Evolutionary conservation across 768 basidiomycete genomes (phyloP).

Genomic region (Tricholoma furcatifolium): DNA sequence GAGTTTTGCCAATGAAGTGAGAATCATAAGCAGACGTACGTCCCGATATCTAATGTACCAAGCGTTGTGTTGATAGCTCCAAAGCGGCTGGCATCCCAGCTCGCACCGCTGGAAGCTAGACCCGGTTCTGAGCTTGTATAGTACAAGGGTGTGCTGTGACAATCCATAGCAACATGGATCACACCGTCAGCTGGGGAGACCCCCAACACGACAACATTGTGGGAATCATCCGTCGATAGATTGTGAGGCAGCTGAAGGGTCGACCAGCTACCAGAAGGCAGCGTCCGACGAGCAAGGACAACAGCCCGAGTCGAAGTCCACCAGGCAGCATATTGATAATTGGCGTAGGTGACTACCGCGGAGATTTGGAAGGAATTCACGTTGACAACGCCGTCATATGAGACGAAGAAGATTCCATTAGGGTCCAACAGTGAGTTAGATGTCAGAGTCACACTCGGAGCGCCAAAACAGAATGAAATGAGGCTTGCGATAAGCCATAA

Average conservation of each 20-base stretch:
- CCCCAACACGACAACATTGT: conserved; percentile 44
- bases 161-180: conserved; percentile 48
- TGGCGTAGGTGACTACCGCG: conserved; percentile 36
- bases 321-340: conserved; percentile 45
- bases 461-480: conserved; percentile 24
- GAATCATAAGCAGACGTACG: conserved; percentile 27
- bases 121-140: conserved; percentile 42
- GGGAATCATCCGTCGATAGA: conserved; percentile 40
- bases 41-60: conserved; percentile 40
- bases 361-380: conserved; percentile 47
- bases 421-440: conserved; percentile 37
- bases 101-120: conserved; percentile 38
- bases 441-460: conserved; percentile 38
- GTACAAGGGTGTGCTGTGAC: conserved; percentile 41
- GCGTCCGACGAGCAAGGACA: conserved; percentile 37
- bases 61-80: conserved; percentile 38
- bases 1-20: neutral
- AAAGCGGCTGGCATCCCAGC: conserved; percentile 43
- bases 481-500: conserved; percentile 9
- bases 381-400: conserved; percentile 46
- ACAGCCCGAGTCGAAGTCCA: conserved; percentile 41
- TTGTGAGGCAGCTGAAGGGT: conserved; percentile 42
- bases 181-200: conserved; percentile 44
- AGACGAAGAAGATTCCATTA: conserved; percentile 42
- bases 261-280: conserved; percentile 40